Percentiles rank a stretch among this genome's conserved stretches.
Evolutionary conservation across 805 yeast species (phyloP).

Genomic region (Wickerhamiella parazyma): DNA sequence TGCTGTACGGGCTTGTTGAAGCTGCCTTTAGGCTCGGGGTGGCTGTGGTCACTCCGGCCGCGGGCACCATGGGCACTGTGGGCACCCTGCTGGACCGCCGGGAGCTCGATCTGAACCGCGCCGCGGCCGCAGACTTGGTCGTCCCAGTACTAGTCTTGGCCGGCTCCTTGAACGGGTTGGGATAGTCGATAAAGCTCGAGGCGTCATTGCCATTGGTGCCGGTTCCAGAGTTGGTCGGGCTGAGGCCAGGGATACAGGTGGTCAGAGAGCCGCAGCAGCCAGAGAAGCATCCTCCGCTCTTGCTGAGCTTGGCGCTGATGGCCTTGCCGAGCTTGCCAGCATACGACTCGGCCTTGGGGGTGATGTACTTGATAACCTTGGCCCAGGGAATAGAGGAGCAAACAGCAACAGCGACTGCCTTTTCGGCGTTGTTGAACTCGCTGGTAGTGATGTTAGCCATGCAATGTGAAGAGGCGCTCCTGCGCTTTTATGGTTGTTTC

Average conservation of each 20-base stretch:
- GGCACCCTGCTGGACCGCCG: no score
- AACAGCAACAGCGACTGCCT: neutral
- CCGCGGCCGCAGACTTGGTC: neutral
- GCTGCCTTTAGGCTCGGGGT: no score
- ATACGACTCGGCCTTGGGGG: neutral
- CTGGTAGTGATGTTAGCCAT: neutral
- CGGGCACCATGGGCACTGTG: no score
- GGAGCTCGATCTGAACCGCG: neutral
- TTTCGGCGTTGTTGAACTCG: neutral
- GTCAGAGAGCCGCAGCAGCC: neutral
- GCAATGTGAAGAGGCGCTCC: neutral
- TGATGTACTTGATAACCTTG: neutral
- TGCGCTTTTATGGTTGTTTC: neutral
- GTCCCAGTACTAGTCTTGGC: neutral
- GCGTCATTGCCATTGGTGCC: neutral
- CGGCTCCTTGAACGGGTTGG: conserved; percentile 3
- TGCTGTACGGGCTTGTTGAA: neutral
- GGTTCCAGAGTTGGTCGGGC: neutral
- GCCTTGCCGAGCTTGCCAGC: neutral
- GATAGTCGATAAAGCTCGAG: conserved; percentile 4
- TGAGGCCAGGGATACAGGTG: neutral
- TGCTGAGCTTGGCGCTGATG: neutral
- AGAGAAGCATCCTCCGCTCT: neutral
- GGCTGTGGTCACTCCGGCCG: no score
- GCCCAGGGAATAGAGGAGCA: neutral